Evolutionary conservation across 1,284 basidiomycete species (phyloP).

Genomic region (Pholiota adiposa): DNA sequence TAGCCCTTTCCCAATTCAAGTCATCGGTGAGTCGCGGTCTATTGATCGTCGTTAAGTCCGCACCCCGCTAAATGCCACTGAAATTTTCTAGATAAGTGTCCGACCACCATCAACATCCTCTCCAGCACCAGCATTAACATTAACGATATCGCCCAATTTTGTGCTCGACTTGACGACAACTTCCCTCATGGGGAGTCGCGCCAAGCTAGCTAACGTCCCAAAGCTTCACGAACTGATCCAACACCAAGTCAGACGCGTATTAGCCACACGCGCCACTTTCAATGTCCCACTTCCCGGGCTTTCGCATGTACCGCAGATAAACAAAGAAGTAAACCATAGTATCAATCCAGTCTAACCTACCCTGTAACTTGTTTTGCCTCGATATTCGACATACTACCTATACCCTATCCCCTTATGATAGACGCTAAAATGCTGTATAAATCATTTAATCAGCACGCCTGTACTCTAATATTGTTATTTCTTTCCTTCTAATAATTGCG

Average conservation of each 20-base stretch:
- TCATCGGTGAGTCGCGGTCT: constrained; percentile 52
- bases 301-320: constrained; percentile 46
- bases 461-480: constrained; percentile 12
- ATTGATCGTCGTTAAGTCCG: neutral
- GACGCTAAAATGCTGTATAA: constrained; percentile 7
- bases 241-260: constrained; percentile 64
- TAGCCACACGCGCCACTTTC: constrained; percentile 69
- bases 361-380: constrained; percentile 17
- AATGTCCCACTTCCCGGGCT: constrained; percentile 72
- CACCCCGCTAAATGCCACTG: neutral
- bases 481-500: too few species aligned
- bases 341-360: neutral
- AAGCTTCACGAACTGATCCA: constrained; percentile 84
- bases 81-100: constrained; percentile 46
- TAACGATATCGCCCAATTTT: constrained; percentile 68
- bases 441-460: constrained; percentile 9
- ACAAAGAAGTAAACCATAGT: constrained; percentile 45
- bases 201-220: constrained; percentile 82
- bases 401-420: constrained; percentile 11
- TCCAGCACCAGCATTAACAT: constrained; percentile 55
- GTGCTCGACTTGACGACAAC: constrained; percentile 72
- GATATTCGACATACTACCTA: neutral
- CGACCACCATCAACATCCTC: constrained; percentile 53
- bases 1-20: constrained; percentile 78
- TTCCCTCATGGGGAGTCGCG: constrained; percentile 81